Percentiles rank a stretch among this genome's conserved stretches.
phyloP scores from a whole-genome alignment of 768 basidiomycete genomes.

The Mrakia blollopis region DNA sequence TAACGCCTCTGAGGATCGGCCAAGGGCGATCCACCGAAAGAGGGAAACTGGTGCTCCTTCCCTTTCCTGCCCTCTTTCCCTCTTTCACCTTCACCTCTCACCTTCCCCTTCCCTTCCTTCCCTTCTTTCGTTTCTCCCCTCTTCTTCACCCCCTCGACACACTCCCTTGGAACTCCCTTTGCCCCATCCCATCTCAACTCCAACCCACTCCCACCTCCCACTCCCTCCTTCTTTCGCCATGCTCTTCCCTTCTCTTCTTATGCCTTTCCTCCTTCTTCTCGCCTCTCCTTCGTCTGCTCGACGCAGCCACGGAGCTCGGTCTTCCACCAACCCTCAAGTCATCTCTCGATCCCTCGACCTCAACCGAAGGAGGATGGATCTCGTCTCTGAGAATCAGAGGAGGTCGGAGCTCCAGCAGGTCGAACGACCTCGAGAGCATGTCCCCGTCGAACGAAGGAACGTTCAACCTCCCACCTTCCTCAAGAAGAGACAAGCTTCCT shows the following conservation, averaged over 20 bases:
- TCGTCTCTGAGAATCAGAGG: neutral
- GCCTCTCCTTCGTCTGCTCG: neutral
- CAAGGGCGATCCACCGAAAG: too few relatives aligned
- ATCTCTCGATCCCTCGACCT: neutral
- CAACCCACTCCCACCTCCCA: neutral
- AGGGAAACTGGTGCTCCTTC: too few relatives aligned
- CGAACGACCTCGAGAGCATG: neutral
- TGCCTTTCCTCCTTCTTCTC: neutral
- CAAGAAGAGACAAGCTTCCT: neutral
- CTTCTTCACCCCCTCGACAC: neutral
- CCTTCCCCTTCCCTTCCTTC: neutral
- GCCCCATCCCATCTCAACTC: too few relatives aligned
- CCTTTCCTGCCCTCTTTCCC: neutral
- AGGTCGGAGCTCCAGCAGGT: neutral
- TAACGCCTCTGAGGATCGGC: too few relatives aligned
- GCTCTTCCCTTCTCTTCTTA: neutral
- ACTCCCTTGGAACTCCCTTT: neutral
- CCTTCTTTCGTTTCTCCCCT: too few relatives aligned
- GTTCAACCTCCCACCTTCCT: neutral
- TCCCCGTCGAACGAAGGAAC: neutral
- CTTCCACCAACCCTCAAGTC: neutral
- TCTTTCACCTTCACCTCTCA: neutral
- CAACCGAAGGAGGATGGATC: neutral
- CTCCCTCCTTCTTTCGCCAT: neutral
- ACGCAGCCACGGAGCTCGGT: neutral